phyloP scores from a whole-genome alignment of 1,284 basidiomycete genomes.

The Testicularia cyperi region DNA sequence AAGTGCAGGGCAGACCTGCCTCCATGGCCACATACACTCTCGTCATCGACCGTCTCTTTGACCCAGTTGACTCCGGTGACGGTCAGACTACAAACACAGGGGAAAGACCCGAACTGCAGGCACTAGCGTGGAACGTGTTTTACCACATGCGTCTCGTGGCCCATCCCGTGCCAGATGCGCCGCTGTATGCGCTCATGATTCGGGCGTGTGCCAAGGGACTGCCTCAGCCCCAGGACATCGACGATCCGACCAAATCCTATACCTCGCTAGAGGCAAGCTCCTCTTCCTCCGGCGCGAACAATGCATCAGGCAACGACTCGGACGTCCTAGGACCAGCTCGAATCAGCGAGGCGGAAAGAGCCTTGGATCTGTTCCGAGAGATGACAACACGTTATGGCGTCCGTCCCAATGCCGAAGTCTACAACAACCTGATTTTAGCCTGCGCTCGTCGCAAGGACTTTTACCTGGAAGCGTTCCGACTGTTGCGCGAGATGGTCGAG shows the following conservation, averaged over 20 bases:
- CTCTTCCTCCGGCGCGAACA: neutral
- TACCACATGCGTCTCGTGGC: constrained; percentile 93
- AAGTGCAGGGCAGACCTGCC: constrained; percentile 37
- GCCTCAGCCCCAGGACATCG: constrained; percentile 61
- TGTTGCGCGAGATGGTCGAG: constrained; percentile 68
- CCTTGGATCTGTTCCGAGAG: constrained; percentile 88
- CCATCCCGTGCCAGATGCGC: constrained; percentile 75
- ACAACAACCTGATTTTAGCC: constrained; percentile 78
- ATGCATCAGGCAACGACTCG: neutral
- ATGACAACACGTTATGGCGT: constrained; percentile 73
- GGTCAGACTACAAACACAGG: constrained; percentile 1
- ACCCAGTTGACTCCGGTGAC: constrained; percentile 1
- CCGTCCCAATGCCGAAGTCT: constrained; percentile 71
- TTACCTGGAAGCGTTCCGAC: constrained; percentile 59
- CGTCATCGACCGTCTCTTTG: constrained; percentile 37
- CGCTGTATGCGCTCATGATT: constrained; percentile 84
- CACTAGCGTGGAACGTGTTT: constrained; percentile 77
- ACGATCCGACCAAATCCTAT: constrained; percentile 6
- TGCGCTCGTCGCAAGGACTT: constrained; percentile 63
- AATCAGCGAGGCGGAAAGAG: constrained; percentile 77
- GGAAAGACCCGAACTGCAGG: constrained; percentile 24
- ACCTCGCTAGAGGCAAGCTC: neutral
- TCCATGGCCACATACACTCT: constrained; percentile 53
- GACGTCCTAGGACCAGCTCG: neutral
- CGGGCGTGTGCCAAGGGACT: constrained; percentile 72